phyloP scores from a whole-genome alignment of 768 basidiomycete species.

The Pulveroboletus sp. region DNA sequence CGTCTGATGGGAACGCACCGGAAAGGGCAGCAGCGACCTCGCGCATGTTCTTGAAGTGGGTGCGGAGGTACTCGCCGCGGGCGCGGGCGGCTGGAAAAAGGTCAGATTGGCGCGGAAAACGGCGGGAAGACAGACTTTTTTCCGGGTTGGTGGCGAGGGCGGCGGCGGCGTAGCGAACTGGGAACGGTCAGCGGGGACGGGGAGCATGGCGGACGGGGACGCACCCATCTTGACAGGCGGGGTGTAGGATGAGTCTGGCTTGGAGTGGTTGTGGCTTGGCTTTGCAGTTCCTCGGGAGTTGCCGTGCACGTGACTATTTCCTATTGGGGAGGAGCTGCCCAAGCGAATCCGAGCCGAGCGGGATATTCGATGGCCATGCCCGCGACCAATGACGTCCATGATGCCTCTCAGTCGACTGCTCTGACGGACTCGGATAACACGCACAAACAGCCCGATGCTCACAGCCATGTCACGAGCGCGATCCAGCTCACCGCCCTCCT shows the following conservation, averaged over 20 bases:
- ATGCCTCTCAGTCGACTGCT: slow-evolving; percentile 30
- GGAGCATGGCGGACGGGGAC: slow-evolving; percentile 30
- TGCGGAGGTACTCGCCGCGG: slow-evolving; percentile 95
- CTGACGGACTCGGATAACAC: no score
- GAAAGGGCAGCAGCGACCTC: slow-evolving; percentile 94
- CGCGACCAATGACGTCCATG: slow-evolving; percentile 27
- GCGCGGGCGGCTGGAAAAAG: slow-evolving; percentile 72
- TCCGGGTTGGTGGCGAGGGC: slow-evolving; percentile 88
- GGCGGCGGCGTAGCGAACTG: slow-evolving; percentile 93
- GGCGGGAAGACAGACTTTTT: slow-evolving; percentile 64
- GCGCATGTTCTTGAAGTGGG: slow-evolving; percentile 99
- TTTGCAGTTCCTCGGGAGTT: slow-evolving; percentile 27
- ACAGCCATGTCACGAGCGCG: slow-evolving; percentile 4
- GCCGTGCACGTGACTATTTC: slow-evolving; percentile 13
- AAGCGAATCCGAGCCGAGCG: no score
- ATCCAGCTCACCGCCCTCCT: slow-evolving; percentile 65
- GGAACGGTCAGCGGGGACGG: slow-evolving; percentile 13
- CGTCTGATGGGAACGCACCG: slow-evolving; percentile 47
- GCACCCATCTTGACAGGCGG: slow-evolving; percentile 61
- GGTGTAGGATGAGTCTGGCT: slow-evolving; percentile 41
- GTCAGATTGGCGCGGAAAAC: slow-evolving; percentile 7
- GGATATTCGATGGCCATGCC: slow-evolving; percentile 25
- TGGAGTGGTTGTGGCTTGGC: slow-evolving; percentile 25
- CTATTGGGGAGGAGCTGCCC: not conserved
- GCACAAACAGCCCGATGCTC: not conserved